Evolutionary conservation across 805 yeast species (phyloP).

Genomic region (Dipodascus albidus): DNA sequence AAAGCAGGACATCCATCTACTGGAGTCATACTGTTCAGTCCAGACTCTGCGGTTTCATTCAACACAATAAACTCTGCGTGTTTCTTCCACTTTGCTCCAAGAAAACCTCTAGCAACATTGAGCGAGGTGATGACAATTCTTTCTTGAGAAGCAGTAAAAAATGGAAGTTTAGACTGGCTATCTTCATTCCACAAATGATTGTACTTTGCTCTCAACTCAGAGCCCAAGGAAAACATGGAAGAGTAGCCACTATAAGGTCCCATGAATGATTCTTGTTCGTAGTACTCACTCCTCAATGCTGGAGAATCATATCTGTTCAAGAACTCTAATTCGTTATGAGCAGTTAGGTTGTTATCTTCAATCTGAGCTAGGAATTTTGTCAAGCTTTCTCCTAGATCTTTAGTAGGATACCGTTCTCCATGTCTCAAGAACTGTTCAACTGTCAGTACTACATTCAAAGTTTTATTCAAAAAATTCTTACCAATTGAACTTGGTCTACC

Average conservation of each 20-base stretch:
- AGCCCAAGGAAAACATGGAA: slow-evolving; percentile 40
- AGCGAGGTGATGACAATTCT: slow-evolving; percentile 46
- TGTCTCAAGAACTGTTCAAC: slow-evolving; percentile 38
- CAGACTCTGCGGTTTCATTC: not conserved
- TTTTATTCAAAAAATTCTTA: not conserved
- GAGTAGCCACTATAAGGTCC: slow-evolving; percentile 43
- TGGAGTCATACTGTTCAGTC: not conserved
- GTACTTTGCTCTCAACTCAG: slow-evolving; percentile 37
- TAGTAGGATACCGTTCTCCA: slow-evolving; percentile 43
- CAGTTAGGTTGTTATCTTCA: slow-evolving; percentile 22
- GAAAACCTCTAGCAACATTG: slow-evolving; percentile 49
- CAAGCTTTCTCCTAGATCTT: not conserved
- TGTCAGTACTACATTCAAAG: too few species aligned
- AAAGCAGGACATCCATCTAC: not conserved
- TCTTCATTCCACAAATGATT: slow-evolving; percentile 31
- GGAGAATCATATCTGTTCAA: slow-evolving; percentile 37
- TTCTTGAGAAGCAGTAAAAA: slow-evolving; percentile 44
- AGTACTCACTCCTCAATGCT: slow-evolving; percentile 25
- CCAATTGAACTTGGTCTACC: slow-evolving; percentile 36
- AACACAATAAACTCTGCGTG: not conserved
- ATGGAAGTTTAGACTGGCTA: slow-evolving; percentile 29
- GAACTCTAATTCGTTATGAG: slow-evolving; percentile 32
- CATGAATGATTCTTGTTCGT: slow-evolving; percentile 41
- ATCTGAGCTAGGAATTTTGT: slow-evolving; percentile 6
- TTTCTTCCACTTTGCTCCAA: slow-evolving; percentile 24